These are phyloP conservation scores for Ophiocordyceps australis DNA, from an alignment of 2,329 filamentous ascomycete genomes.

Conservation along the genomic window DNA sequence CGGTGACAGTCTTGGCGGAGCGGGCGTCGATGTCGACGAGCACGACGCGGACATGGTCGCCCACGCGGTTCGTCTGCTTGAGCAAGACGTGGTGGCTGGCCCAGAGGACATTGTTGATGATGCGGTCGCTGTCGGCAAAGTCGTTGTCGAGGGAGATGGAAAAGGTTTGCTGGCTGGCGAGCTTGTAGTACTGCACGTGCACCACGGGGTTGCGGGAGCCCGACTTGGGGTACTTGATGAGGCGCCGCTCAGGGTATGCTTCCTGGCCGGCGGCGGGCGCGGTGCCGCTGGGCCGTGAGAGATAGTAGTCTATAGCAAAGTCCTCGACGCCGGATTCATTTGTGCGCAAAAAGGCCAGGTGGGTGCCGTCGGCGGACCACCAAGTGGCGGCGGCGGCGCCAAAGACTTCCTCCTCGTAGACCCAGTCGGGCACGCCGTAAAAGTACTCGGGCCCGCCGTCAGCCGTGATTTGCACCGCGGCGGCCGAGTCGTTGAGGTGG, in stretches of 20 bases:
- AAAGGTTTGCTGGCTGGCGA: constrained; percentile 61
- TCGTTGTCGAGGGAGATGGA: constrained; percentile 59
- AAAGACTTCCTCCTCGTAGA: constrained; percentile 60
- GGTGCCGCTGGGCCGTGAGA: constrained; percentile 67
- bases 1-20: constrained; percentile 61
- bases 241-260: constrained; percentile 71
- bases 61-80: constrained; percentile 86
- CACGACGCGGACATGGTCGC: constrained; percentile 74
- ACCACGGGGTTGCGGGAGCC: constrained; percentile 88
- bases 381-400: constrained; percentile 67
- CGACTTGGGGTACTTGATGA: constrained; percentile 96
- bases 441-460: constrained; percentile 83
- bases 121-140: constrained; percentile 63
- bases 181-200: constrained; percentile 74
- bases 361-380: constrained; percentile 87
- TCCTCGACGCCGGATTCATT: constrained; percentile 86
- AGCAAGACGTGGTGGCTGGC: constrained; percentile 65
- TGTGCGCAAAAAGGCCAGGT: constrained; percentile 78
- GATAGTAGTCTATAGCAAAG: constrained; percentile 85
- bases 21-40: constrained; percentile 62
- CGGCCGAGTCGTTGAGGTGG: constrained; percentile 29
- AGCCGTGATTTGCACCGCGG: constrained; percentile 56
- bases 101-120: constrained; percentile 92
- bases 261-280: constrained; percentile 52
- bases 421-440: constrained; percentile 95